Percentiles rank a stretch among this genome's conserved stretches.
Evolutionary conservation across 169 alveolate genomes (phyloP).

Genomic region (Cystoisospora suis): DNA sequence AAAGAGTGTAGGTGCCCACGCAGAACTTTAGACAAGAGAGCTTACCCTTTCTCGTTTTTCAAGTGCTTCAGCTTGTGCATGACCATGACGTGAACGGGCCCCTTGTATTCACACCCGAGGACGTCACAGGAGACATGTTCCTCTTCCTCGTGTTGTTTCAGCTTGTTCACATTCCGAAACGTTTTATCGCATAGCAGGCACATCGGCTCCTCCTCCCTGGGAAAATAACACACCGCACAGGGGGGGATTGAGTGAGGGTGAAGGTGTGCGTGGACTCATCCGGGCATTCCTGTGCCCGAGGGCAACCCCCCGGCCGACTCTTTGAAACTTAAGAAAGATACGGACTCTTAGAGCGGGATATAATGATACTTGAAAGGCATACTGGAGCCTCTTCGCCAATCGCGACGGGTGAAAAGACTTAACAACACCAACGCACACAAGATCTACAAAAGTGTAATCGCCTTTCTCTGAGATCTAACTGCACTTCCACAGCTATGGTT

Average conservation of each 20-base stretch:
- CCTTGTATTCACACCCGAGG: slow-evolving; percentile 74
- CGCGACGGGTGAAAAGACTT: no score
- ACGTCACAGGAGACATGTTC: slow-evolving; percentile 72
- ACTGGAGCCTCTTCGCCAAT: no score
- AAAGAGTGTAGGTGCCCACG: no score
- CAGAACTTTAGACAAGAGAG: no score
- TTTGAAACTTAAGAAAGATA: no score
- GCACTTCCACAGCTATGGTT: no score
- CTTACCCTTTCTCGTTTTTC: slow-evolving; percentile 70
- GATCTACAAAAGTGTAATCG: no score
- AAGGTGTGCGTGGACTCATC: background rate
- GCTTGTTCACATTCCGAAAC: slow-evolving; percentile 63
- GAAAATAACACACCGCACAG: background rate
- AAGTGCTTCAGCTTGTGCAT: slow-evolving; percentile 73
- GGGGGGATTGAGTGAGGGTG: background rate
- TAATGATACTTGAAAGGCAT: no score
- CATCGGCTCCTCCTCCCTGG: slow-evolving; percentile 23
- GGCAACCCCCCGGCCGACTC: background rate
- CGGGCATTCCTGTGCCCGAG: background rate
- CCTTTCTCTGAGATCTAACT: no score
- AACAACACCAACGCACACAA: no score
- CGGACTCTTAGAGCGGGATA: no score
- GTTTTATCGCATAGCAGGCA: slow-evolving; percentile 70
- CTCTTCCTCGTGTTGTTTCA: slow-evolving; percentile 71
- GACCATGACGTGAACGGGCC: slow-evolving; percentile 74